A percentile compares a stretch with the other conserved stretches of the same genome.
These are phyloP conservation scores for Eustoma russellianum DNA, from an alignment of 257 asterid genomes.

Conservation along the genomic window DNA sequence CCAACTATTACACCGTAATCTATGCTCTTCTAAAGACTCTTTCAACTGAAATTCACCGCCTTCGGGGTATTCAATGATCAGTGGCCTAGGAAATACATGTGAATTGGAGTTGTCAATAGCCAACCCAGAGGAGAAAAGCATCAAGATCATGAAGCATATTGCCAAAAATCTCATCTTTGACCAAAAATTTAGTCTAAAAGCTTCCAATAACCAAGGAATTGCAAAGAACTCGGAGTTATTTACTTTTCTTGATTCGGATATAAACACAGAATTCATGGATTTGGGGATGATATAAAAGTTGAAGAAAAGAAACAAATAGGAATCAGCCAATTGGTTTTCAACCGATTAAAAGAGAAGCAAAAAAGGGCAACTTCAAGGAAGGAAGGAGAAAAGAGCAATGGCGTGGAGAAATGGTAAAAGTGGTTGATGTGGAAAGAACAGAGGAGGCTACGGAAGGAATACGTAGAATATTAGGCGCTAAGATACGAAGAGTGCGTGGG, in stretches of 20 bases:
- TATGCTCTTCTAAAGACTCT: constrained; percentile 20
- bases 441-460: background rate
- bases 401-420: background rate
- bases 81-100: constrained; percentile 14
- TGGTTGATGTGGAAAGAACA: background rate
- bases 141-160: constrained; percentile 15
- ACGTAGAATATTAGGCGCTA: background rate
- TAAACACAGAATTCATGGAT: no score
- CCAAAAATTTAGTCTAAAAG: no score
- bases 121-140: constrained; percentile 22
- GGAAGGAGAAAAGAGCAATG: background rate
- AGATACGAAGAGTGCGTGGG: background rate
- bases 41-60: constrained; percentile 18
- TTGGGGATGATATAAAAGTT: no score
- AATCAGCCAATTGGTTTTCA: no score
- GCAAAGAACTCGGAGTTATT: no score
- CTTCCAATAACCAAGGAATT: no score
- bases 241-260: no score
- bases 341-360: no score
- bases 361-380: no score
- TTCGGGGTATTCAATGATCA: constrained; percentile 27
- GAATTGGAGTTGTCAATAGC: constrained; percentile 18
- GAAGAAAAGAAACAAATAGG: no score
- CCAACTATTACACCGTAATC: constrained; percentile 62
- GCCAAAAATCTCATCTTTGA: constrained; percentile 23